Evolutionary conservation across 768 basidiomycete species (phyloP).

Genomic region (Cyathus striatus): DNA sequence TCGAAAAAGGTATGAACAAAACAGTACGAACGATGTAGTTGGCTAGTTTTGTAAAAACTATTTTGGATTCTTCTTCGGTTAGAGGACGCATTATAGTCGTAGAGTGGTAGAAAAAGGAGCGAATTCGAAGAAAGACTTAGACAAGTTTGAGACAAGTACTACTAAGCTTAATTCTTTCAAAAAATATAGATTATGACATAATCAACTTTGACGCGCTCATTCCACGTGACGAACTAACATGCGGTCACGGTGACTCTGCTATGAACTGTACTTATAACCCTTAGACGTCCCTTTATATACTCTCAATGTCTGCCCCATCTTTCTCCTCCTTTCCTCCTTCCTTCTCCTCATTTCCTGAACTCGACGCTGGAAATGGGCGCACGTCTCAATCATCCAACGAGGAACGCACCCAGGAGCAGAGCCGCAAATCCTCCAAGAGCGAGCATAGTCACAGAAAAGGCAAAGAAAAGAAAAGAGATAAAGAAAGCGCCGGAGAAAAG

Average conservation of each 20-base stretch:
- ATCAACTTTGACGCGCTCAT: neutral
- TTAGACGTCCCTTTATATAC: no score
- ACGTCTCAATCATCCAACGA: neutral
- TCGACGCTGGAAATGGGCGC: conserved; percentile 32
- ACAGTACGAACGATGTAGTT: conserved; percentile 85
- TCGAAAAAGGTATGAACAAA: neutral
- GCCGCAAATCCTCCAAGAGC: conserved; percentile 5
- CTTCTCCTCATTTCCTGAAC: conserved; percentile 66
- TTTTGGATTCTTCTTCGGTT: conserved; percentile 95
- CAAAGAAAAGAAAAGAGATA: conserved; percentile 17
- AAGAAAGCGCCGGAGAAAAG: conserved; percentile 2
- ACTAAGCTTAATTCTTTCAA: neutral
- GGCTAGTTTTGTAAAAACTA: conserved; percentile 93
- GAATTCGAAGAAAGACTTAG: neutral
- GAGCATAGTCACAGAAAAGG: conserved; percentile 4
- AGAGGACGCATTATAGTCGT: conserved; percentile 75
- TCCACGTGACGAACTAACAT: no score
- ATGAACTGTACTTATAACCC: neutral
- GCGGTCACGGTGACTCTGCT: neutral
- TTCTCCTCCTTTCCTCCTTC: conserved; percentile 62
- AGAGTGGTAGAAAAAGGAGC: neutral
- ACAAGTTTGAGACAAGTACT: neutral
- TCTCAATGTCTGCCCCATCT: conserved; percentile 55
- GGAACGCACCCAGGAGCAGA: conserved; percentile 1
- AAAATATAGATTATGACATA: no score